Evolutionary conservation across 2,329 filamentous ascomycete genomes (phyloP), one percentile per base, ranked within the genome.

Genomic region (Fusarium concolor): DNA sequence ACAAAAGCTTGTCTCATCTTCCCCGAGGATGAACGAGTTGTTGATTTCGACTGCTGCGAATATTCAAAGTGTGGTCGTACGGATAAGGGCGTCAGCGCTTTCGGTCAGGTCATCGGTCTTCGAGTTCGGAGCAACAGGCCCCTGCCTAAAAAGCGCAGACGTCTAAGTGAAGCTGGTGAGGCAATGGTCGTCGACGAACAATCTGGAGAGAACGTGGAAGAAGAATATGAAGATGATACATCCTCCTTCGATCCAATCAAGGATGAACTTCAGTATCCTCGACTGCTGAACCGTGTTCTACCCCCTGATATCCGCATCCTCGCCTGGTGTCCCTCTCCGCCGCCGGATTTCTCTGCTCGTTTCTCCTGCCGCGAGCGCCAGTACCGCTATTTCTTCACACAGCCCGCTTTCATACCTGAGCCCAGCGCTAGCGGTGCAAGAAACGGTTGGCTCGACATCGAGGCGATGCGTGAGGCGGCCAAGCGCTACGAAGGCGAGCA

Each of bases 321-420:
- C 35, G 96, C 96, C 5, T 99, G 96, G 96, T 97, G 94, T 76
- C 93, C 95, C 0, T 84, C 88, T 29, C 92, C 92, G 17, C 93
- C 94, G 0, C 80, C 86, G 10, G 87, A 87, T 64, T 99, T 99
- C 79, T 94, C 92, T 33, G 96, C 96, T 6, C 90, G 96, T 39
- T 97, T 97, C 84, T 94, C 92, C 54, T 99, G 96, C 80, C 89
- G 91, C 65, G 94, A 97, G 80, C 87, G 96, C 22, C 90, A 92
- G 70, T 99, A 99, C 82, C 90, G 93, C 59, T 99, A 99, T 80
- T 98, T 97, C 83, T 99, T 99, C 82, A 98, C 96, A 0, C 93
- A 97, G 76, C 96, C 96, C 0, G 92, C 92, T 2, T 97, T 93
- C 75, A 82, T 88, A 4, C 93, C 93, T 0, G 83, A 87, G 6